phyloP scores from a whole-genome alignment of 2,329 filamentous ascomycete genomes.

The Coniosporium tulheliwenetii region DNA sequence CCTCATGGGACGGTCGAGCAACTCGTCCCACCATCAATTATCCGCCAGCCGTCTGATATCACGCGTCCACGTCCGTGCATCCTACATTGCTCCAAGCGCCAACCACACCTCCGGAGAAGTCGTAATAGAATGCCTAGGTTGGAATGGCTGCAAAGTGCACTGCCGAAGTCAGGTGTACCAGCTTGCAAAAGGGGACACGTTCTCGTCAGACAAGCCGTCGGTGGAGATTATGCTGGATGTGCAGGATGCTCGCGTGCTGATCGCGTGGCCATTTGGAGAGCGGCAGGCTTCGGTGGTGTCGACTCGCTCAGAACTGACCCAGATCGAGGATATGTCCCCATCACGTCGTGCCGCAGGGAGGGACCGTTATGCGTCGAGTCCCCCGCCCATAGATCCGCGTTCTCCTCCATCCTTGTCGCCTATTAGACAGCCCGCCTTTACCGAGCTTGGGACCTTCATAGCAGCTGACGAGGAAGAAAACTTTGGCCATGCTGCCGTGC shows the following conservation, averaged over 20 bases:
- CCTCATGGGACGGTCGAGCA: conserved; percentile 84
- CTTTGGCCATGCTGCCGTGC: conserved; percentile 33
- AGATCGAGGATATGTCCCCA: conserved; percentile 23
- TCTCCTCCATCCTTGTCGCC: conserved; percentile 67
- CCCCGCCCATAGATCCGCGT: conserved; percentile 45
- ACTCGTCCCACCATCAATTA: conserved; percentile 88
- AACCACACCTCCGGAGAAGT: conserved; percentile 60
- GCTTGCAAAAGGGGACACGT: conserved; percentile 73
- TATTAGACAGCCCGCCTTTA: conserved; percentile 29
- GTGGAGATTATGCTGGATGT: conserved; percentile 92
- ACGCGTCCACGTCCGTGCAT: conserved; percentile 79
- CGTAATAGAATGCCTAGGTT: conserved; percentile 81
- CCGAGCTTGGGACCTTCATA: conserved; percentile 26
- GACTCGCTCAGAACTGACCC: conserved; percentile 45
- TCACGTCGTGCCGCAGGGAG: conserved; percentile 31
- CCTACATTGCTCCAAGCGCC: conserved; percentile 56
- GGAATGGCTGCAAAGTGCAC: conserved; percentile 90
- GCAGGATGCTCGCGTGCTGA: conserved; percentile 75
- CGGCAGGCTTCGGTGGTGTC: conserved; percentile 28
- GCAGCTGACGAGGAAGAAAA: conserved; percentile 22
- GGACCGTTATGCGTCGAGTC: conserved; percentile 39
- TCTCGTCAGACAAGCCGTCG: conserved; percentile 75
- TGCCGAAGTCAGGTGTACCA: conserved; percentile 81
- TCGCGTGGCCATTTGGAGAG: conserved; percentile 63
- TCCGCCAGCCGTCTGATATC: conserved; percentile 87